Base-by-base conservation (phyloP, 2,329 filamentous ascomycete genomes). In the Cladosporium sphaerospermum region DNA sequence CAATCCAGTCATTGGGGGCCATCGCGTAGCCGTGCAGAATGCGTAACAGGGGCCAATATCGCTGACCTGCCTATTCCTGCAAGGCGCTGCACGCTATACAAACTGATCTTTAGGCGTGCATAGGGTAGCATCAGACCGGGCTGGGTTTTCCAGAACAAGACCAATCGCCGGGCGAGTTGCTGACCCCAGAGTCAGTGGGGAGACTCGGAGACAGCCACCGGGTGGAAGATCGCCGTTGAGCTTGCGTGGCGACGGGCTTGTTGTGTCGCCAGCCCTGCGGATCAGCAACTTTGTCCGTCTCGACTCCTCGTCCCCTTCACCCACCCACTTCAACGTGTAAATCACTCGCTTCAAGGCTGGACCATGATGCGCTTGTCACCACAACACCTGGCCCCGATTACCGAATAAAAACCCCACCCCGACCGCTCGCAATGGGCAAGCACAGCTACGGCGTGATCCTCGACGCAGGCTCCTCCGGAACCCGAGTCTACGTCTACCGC, bases 391-490 rank as follows among this genome's bases (percentile, higher is more conserved):
- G 8, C 32, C 6, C 9, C 14, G 37, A 36, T 47, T 9, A 31
- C 4, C 11, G 4, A 28, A 47, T n/a, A 13, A 40, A 11, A 33
- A 5, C 8, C 13, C 36, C 43, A 7, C 11, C 32, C n/a, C 10
- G 2, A 37, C n/a, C 16, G 28, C 14, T n/a, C 23, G 37, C 51
- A 54, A 67, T 66, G 64, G 63, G 59, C 44, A 65, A 67, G 44
- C 59, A 67, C 57, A 59, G 77, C 75, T 96, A 95, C 78, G 93
- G 91, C 68, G 88, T 97, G 64, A 91, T 99, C 68, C 82, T 99
- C 66, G 93, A 99, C 79, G 93, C 93, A 69, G 93, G 93, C 62
- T 97, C 93, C 71, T 97, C 93, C 19, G 92, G 93, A 69, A 97
- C 92, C 64, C 87, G 93, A 68, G 80, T 96, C 58, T 89, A 99